Evolutionary conservation across 1,284 basidiomycete species (phyloP), one percentile per base, ranked within the genome.

Genomic region (Ustilago shanxiensis): DNA sequence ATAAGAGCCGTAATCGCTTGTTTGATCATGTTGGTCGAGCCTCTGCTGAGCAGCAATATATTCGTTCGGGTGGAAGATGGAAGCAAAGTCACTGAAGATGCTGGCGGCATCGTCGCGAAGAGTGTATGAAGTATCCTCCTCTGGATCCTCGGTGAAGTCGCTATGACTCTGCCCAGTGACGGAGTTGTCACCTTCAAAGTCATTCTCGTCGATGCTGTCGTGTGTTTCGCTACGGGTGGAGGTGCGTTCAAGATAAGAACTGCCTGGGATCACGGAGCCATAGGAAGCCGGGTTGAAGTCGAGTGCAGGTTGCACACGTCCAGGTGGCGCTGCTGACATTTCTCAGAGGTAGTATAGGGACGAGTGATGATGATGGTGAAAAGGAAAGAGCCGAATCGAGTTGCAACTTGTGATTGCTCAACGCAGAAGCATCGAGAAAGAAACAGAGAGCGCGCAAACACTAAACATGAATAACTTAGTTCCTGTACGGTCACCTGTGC

Each of bases 31-130:
- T 14, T 73, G 62, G 1, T 62, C 70, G 28, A 73, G 64, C 33
- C 72, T 59, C 29, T 71, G 60, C 22, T 77, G 77, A 10, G 68
- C 73, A 10, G 53, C 39, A 14, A 76, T 54, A 44, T 76, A 76
- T 52, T 71, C 73, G 61, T 76, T 76, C 14, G 73, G 73, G 28
- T 76, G 73, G 33, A 76, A 76, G 33, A 76, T 76, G 28, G 65
- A 72, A 44, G 65, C 73, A 65, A 76, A 61, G 47, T 76, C 73
- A 60, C 68, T 72, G 29, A 76, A 49, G 13, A 70, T 61, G 63
- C 72, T 75, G 14, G 61, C 28, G 20, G 45, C 65, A 54, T 73
- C 69, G 13, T 55, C 63, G 11, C 54, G 31, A 44, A 53, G 29
- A 3, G 55, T 53, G 45, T 55, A 52, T n/a, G 63, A 49, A n/a